A percentile compares a stretch with the other conserved stretches of the same genome.
phyloP scores from a whole-genome alignment of 2,329 filamentous ascomycete species.

The Paracamarosporium sp. region DNA sequence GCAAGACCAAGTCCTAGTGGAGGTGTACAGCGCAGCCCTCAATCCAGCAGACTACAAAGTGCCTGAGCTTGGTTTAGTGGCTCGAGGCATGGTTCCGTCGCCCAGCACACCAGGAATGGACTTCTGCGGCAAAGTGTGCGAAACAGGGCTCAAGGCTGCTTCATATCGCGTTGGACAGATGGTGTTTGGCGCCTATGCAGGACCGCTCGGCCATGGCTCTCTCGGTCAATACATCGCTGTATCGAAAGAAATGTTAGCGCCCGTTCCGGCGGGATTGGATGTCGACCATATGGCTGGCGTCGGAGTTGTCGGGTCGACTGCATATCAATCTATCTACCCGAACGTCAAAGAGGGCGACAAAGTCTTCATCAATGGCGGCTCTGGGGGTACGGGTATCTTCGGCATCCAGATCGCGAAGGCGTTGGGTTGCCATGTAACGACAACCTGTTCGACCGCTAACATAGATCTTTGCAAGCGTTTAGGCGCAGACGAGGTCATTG shows the following conservation, averaged over 20 bases:
- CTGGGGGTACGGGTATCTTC: conserved; percentile 66
- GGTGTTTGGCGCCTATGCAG: conserved; percentile 48
- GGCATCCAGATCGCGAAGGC: conserved; percentile 70
- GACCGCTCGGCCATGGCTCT: conserved; percentile 41
- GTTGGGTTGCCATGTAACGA: conserved; percentile 65
- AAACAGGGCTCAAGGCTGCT: conserved; percentile 32
- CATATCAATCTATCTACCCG: conserved; percentile 46
- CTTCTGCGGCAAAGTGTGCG: conserved; percentile 58
- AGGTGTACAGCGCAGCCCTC: conserved; percentile 60
- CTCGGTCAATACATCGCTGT: conserved; percentile 48
- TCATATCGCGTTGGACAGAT: conserved; percentile 44
- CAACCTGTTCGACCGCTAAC: conserved; percentile 65
- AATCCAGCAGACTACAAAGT: conserved; percentile 73
- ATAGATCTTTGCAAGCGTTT: conserved; percentile 62
- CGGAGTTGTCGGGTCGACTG: conserved; percentile 48
- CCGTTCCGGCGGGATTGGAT: conserved; percentile 33
- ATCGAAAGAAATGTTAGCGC: conserved; percentile 20
- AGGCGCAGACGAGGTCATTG: conserved; percentile 69
- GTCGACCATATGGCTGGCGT: conserved; percentile 46
- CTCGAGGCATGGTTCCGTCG: conserved; percentile 42
- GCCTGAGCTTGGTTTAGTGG: conserved; percentile 57
- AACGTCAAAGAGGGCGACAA: conserved; percentile 53
- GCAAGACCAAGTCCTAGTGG: conserved; percentile 60
- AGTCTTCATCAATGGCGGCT: conserved; percentile 71
- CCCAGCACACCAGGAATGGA: conserved; percentile 60